Conservation (phyloP, 2,329 filamentous ascomycete genomes). For the Lachnellula willkommii region DNA sequence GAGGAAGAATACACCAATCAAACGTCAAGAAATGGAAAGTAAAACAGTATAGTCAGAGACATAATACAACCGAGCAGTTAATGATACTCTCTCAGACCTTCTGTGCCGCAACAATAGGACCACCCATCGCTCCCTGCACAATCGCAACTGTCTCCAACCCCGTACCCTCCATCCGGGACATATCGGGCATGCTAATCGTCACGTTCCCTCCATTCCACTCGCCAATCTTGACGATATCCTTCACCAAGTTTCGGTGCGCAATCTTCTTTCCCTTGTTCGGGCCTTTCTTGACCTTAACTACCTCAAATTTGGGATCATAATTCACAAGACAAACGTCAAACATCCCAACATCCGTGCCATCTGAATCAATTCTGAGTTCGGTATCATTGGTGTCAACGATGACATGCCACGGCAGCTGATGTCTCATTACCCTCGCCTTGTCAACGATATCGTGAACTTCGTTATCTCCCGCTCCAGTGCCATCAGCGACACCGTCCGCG, state of each 20-base stretch:
- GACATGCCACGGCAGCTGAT: conserved; percentile 10
- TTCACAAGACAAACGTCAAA: conserved; percentile 25
- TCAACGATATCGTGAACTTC: conserved; percentile 4
- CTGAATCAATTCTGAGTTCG: conserved; percentile 11
- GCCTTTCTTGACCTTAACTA: conserved; percentile 31
- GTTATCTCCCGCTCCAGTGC: conserved; percentile 6
- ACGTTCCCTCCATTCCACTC: conserved; percentile 34
- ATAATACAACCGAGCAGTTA: neutral
- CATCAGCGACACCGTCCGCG: conserved; percentile 24
- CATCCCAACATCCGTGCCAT: neutral
- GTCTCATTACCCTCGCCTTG: conserved; percentile 1
- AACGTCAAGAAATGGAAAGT: neutral
- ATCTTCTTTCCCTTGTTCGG: conserved; percentile 36
- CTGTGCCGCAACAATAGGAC: conserved; percentile 24
- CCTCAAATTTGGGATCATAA: conserved; percentile 27
- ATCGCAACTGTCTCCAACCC: conserved; percentile 28
- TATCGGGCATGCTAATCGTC: conserved; percentile 23
- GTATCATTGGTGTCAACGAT: conserved; percentile 12
- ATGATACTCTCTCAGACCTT: neutral
- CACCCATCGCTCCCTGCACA: conserved; percentile 27
- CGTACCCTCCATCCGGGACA: conserved; percentile 18
- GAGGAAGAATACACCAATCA: neutral
- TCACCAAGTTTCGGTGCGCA: conserved; percentile 31
- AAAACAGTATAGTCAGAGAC: neutral
- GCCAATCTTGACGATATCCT: conserved; percentile 32